These are phyloP conservation scores for Mariannaea sp. DNA, from an alignment of 2,329 filamentous ascomycete species.

Conservation along the genomic window DNA sequence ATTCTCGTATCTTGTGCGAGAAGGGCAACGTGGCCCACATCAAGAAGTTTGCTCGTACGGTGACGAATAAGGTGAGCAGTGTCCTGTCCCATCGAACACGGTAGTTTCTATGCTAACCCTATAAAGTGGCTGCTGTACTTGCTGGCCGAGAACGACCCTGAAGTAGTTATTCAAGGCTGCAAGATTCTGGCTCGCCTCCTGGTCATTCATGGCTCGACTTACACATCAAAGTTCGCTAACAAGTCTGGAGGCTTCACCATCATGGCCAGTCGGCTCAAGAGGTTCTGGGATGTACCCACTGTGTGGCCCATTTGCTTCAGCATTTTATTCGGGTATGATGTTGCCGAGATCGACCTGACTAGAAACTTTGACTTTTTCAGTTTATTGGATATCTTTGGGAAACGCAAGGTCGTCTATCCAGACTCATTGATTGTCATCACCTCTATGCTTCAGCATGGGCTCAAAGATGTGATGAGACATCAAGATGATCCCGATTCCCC, in stretches of 20 bases:
- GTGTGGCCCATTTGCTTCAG: constrained; percentile 90
- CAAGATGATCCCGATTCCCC: constrained; percentile 65
- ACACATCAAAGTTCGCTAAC: constrained; percentile 79
- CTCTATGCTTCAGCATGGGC: constrained; percentile 83
- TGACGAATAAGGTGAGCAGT: constrained; percentile 81
- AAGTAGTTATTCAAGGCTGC: constrained; percentile 78
- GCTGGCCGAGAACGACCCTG: constrained; percentile 81
- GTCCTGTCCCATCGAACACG: too few species aligned
- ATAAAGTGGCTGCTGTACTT: constrained; percentile 86
- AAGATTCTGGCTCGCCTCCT: constrained; percentile 85
- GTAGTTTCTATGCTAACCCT: constrained; percentile 20
- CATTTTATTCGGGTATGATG: constrained; percentile 83
- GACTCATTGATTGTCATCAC: constrained; percentile 81
- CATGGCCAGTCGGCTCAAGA: constrained; percentile 78
- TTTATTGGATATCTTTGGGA: constrained; percentile 75
- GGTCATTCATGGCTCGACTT: constrained; percentile 78
- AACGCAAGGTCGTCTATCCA: constrained; percentile 70
- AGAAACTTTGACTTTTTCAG: constrained; percentile 74
- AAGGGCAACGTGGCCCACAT: constrained; percentile 70
- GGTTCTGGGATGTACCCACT: constrained; percentile 85
- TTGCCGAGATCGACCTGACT: constrained; percentile 74
- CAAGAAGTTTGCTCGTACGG: constrained; percentile 87
- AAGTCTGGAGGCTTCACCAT: constrained; percentile 89
- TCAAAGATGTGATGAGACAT: constrained; percentile 71
- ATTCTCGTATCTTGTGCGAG: constrained; percentile 77